Conservation (phyloP, 2,329 filamentous ascomycete genomes). For the Talaromyces amestolkiae region DNA sequence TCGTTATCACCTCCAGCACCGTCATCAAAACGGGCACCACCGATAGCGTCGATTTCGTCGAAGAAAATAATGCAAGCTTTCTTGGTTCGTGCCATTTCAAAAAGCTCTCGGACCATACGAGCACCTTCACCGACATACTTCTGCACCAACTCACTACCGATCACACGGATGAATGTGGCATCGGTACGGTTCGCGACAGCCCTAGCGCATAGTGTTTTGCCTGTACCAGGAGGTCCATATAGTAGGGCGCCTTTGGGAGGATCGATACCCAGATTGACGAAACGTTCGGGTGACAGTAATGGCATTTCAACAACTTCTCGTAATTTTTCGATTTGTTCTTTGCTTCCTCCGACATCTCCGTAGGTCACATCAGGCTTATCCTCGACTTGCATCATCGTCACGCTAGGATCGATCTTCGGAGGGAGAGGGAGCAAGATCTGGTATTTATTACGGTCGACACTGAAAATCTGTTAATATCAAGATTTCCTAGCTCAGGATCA, state of each 20-base stretch:
- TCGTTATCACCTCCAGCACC: slow-evolving; percentile 96
- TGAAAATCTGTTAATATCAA: slow-evolving; percentile 27
- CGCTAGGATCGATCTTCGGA: slow-evolving; percentile 97
- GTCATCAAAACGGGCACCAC: slow-evolving; percentile 93
- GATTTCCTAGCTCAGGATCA: not conserved
- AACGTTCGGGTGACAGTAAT: slow-evolving; percentile 89
- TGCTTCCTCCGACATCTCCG: slow-evolving; percentile 96
- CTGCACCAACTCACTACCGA: slow-evolving; percentile 95
- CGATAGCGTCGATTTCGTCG: slow-evolving; percentile 95
- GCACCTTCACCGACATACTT: slow-evolving; percentile 99
- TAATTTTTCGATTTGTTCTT: slow-evolving; percentile 99
- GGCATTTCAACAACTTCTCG: slow-evolving; percentile 99
- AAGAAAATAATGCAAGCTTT: slow-evolving; percentile 99
- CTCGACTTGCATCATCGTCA: slow-evolving; percentile 99
- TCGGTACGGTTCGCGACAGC: slow-evolving; percentile 97
- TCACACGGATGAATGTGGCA: slow-evolving; percentile 97
- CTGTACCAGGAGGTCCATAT: slow-evolving; percentile 96
- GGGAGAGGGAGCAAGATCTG: slow-evolving; percentile 95
- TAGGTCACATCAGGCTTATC: slow-evolving; percentile 99
- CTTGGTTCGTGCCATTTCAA: slow-evolving; percentile 99
- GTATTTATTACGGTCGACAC: slow-evolving; percentile 97
- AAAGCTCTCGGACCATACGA: slow-evolving; percentile 96
- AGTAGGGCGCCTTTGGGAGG: slow-evolving; percentile 95
- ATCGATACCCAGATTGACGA: slow-evolving; percentile 98
- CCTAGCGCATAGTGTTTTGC: slow-evolving; percentile 95